Conservation (phyloP, 192 early-diverging fungal genomes). For the Kickxella alabastrina region DNA sequence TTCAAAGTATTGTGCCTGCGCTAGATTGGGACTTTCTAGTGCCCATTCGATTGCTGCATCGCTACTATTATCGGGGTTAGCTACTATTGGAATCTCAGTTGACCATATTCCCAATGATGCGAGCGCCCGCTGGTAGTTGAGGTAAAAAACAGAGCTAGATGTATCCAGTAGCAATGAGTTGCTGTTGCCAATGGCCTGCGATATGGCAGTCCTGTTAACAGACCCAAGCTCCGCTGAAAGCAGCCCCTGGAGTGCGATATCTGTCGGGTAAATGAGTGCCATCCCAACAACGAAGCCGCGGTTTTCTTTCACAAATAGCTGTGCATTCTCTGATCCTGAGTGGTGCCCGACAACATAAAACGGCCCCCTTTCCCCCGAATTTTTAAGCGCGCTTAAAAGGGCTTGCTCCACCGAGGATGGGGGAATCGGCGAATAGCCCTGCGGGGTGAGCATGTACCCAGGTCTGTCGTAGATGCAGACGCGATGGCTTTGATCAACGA, state of each 20-base stretch:
- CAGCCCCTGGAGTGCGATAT: slow-evolving; percentile 14
- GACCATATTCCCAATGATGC: slow-evolving; percentile 23
- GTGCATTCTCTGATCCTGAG: slow-evolving; percentile 37
- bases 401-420: slow-evolving; percentile 13
- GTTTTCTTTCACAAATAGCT: slow-evolving; percentile 19
- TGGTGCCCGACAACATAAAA: slow-evolving; percentile 41
- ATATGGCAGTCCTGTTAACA: neutral
- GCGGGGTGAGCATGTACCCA: slow-evolving; percentile 40
- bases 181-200: neutral
- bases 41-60: neutral
- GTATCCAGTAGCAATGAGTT: slow-evolving; percentile 8
- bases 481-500: slow-evolving; percentile 20
- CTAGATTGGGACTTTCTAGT: neutral
- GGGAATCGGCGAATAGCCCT: slow-evolving; percentile 26
- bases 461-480: slow-evolving; percentile 42
- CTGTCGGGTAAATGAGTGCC: slow-evolving; percentile 32
- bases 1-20: neutral
- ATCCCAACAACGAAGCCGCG: slow-evolving; percentile 18
- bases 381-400: slow-evolving; percentile 10
- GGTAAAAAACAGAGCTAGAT: neutral
- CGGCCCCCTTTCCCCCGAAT: slow-evolving; percentile 17
- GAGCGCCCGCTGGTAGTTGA: slow-evolving; percentile 21
- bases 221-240: neutral
- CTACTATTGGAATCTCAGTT: neutral
- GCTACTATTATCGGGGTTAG: neutral